Conservation (phyloP, 2,329 filamentous ascomycete genomes). For the Aspergillus fischeri region DNA sequence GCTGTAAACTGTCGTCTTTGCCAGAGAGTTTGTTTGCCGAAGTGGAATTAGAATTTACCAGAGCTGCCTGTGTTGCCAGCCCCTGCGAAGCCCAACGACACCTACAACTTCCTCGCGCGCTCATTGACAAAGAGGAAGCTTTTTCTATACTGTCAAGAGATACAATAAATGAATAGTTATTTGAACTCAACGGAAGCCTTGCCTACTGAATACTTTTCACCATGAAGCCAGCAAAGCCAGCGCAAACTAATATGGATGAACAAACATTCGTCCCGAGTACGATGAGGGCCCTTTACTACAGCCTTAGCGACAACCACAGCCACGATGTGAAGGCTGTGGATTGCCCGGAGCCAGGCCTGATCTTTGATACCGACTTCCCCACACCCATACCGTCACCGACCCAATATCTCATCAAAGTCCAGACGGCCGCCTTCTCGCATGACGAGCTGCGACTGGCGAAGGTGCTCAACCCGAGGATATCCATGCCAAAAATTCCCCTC, state of each 20-base stretch:
- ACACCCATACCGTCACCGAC: constrained; percentile 30
- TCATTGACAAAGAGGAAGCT: background rate
- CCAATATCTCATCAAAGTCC: constrained; percentile 42
- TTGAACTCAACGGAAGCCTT: background rate
- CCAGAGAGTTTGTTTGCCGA: background rate
- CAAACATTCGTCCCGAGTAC: constrained; percentile 32
- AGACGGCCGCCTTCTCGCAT: constrained; percentile 36
- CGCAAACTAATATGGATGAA: constrained; percentile 30
- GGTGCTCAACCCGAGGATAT: constrained; percentile 24
- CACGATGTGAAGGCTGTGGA: constrained; percentile 3
- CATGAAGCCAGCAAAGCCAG: constrained; percentile 19
- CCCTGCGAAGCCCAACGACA: background rate
- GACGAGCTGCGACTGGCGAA: constrained; percentile 31
- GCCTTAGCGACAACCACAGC: constrained; percentile 18
- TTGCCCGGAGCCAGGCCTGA: constrained; percentile 23
- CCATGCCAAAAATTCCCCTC: constrained; percentile 34
- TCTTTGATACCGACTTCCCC: constrained; percentile 34
- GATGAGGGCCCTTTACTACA: constrained; percentile 39
- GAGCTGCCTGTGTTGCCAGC: background rate
- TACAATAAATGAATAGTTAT: background rate
- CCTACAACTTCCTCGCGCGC: background rate
- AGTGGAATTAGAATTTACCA: background rate
- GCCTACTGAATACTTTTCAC: background rate
- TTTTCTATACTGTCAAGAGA: background rate
- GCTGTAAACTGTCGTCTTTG: background rate